A percentile compares a stretch with the other conserved stretches of the same genome.
Evolutionary conservation across 2,329 filamentous ascomycete species (phyloP).

Genomic region (Fusarium poae): DNA sequence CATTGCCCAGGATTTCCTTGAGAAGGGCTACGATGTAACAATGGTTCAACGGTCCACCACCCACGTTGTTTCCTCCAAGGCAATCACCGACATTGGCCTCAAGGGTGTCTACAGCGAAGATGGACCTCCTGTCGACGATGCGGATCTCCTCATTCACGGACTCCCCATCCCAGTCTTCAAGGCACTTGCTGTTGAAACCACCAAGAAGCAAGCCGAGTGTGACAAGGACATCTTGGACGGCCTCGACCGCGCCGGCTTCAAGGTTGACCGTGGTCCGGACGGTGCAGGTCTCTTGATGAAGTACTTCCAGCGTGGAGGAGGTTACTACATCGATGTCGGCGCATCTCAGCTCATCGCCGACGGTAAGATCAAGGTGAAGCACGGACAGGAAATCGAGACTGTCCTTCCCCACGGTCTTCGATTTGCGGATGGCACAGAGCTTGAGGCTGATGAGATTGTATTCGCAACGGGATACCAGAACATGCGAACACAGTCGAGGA

Average conservation of each 20-base stretch:
- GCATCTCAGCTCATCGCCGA: constrained; percentile 71
- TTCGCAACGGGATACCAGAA: constrained; percentile 76
- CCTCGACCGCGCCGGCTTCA: constrained; percentile 70
- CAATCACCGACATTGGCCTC: constrained; percentile 65
- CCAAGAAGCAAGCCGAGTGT: constrained; percentile 49
- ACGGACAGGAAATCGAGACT: constrained; percentile 66
- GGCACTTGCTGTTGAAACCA: constrained; percentile 64
- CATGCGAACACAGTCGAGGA: constrained; percentile 73
- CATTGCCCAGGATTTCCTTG: constrained; percentile 75
- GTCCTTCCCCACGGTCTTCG: constrained; percentile 61
- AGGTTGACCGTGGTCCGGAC: constrained; percentile 69
- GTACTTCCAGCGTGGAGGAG: constrained; percentile 75
- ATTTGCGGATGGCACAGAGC: constrained; percentile 66
- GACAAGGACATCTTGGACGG: constrained; percentile 58
- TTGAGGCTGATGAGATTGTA: constrained; percentile 73
- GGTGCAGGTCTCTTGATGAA: constrained; percentile 70
- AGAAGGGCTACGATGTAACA: constrained; percentile 75
- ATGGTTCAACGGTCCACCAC: constrained; percentile 78
- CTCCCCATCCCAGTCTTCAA: constrained; percentile 72
- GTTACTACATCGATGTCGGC: constrained; percentile 79
- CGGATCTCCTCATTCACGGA: constrained; percentile 71
- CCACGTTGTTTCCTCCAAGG: constrained; percentile 69
- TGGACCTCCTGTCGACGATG: constrained; percentile 73
- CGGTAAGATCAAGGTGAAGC: constrained; percentile 73
- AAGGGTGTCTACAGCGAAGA: constrained; percentile 64